Conservation (phyloP, 2,329 filamentous ascomycete genomes). For the Fusarium sororula region DNA sequence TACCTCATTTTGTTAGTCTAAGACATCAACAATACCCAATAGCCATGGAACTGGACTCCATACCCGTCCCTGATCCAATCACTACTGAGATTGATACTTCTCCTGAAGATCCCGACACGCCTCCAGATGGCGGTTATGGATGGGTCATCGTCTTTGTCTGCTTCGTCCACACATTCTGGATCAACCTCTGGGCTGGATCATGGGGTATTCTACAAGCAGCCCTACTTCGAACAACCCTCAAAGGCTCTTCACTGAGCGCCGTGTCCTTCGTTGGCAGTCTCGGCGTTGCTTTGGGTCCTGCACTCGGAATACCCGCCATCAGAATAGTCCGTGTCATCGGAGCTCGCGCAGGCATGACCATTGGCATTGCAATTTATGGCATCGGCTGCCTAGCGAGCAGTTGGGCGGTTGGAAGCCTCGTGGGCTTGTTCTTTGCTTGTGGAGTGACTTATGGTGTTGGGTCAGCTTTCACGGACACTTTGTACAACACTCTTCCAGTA, state of each 20-base stretch:
- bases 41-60: neutral
- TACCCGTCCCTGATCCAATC: neutral
- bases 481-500: neutral
- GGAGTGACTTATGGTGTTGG: neutral
- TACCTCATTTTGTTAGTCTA: rapidly evolving
- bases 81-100: neutral
- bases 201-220: neutral
- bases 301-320: neutral
- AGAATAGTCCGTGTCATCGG: neutral
- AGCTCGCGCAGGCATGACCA: neutral
- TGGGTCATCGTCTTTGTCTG: neutral
- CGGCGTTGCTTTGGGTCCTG: neutral
- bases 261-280: neutral
- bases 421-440: neutral
- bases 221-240: neutral
- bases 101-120: neutral
- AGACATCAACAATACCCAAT: neutral
- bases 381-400: neutral
- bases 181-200: neutral
- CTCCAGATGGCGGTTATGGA: neutral
- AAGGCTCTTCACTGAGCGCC: neutral
- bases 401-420: neutral
- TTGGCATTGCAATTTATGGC: neutral
- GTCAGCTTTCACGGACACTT: neutral
- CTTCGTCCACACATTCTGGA: neutral